phyloP scores from a whole-genome alignment of 495 filamentous ascomycete species.

The Talaromyces adpressus region DNA sequence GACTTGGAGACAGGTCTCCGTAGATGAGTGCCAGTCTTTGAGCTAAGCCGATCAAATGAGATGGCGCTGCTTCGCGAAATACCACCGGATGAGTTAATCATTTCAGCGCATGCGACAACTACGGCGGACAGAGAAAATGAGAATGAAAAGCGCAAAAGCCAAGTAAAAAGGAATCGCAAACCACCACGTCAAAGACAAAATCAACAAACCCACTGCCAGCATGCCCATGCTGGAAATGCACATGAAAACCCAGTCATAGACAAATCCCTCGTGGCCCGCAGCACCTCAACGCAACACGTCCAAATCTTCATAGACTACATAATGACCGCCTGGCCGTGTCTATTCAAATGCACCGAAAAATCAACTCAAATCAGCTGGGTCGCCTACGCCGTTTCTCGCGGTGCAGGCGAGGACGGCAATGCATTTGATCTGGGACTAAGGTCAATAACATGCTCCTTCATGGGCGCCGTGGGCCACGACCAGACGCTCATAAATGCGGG shows the following conservation, averaged over 20 bases:
- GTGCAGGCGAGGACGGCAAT: conserved; percentile 10
- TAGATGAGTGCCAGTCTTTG: background rate
- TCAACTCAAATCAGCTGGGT: conserved; percentile 24
- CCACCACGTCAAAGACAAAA: background rate
- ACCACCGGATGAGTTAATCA: background rate
- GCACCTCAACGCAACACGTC: conserved; percentile 17
- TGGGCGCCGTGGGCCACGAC: conserved; percentile 15
- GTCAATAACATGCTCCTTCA: conserved; percentile 18
- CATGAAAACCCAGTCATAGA: conserved; percentile 5
- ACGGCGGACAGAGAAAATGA: background rate
- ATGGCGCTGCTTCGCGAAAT: background rate
- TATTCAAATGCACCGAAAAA: conserved; percentile 23
- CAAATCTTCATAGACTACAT: conserved; percentile 23
- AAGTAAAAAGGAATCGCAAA: background rate
- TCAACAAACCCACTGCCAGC: too few relatives aligned
- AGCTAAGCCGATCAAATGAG: background rate
- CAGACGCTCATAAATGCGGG: conserved; percentile 10
- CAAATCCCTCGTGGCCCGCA: conserved; percentile 16
- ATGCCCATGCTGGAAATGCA: too few relatives aligned
- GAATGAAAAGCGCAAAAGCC: background rate
- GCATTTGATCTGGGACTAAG: conserved; percentile 22
- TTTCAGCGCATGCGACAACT: background rate
- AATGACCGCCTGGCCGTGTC: conserved; percentile 21
- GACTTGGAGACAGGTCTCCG: background rate
- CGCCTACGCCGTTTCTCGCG: conserved; percentile 16